phyloP scores from a whole-genome alignment of 1,139 yeast genomes.

The Eremothecium sinecaudum region DNA sequence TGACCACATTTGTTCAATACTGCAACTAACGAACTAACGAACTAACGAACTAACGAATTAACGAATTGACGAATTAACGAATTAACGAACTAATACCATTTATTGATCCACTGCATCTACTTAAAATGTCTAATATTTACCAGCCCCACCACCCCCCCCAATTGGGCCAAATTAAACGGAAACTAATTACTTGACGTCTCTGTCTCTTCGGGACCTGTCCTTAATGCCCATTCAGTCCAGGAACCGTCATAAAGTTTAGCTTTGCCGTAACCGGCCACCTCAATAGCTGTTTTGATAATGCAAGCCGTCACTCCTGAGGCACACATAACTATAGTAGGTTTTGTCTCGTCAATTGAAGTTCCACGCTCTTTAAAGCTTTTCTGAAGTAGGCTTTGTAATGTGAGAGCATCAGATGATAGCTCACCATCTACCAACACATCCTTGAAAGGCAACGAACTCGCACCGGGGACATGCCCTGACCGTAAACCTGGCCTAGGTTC shows the following conservation, averaged over 20 bases:
- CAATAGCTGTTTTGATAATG: slow-evolving; percentile 62
- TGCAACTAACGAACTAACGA: no score
- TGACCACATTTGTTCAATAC: no score
- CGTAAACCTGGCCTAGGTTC: slow-evolving; percentile 85
- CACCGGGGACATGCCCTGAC: slow-evolving; percentile 83
- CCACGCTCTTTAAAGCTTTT: slow-evolving; percentile 14
- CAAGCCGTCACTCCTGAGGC: slow-evolving; percentile 96
- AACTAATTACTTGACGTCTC: no score
- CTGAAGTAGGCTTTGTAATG: slow-evolving; percentile 18
- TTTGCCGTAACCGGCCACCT: slow-evolving; percentile 43
- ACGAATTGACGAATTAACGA: no score
- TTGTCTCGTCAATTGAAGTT: slow-evolving; percentile 34
- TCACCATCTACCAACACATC: slow-evolving; percentile 44
- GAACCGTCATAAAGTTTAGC: slow-evolving; percentile 85
- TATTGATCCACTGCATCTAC: no score
- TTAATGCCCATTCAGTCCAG: slow-evolving; percentile 58
- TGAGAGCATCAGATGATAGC: slow-evolving; percentile 30
- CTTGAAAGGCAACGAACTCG: slow-evolving; percentile 67
- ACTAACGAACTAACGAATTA: no score
- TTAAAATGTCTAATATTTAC: no score
- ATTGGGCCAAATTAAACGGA: no score
- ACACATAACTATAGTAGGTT: slow-evolving; percentile 76
- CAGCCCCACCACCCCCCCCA: no score
- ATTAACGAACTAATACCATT: no score
- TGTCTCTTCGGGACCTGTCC: slow-evolving; percentile 29